Percentiles rank a stretch among this genome's conserved stretches.
phyloP scores from a whole-genome alignment of 768 basidiomycete species.

The Fomitopsis pulvina region DNA sequence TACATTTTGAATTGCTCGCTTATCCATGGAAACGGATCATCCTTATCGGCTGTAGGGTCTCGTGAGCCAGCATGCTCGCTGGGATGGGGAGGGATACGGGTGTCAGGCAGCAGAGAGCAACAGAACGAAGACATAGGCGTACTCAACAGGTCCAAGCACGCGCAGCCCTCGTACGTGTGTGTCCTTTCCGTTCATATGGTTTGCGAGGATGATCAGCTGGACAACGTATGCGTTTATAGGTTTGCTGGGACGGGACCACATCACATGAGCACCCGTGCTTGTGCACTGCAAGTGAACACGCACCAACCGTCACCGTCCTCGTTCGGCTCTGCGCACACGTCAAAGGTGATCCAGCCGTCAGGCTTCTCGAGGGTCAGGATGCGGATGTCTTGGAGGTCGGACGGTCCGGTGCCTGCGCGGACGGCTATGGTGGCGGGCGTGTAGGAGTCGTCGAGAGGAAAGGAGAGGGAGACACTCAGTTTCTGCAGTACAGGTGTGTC shows the following conservation, averaged over 20 bases:
- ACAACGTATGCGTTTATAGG: constrained; percentile 86
- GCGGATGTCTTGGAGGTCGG: constrained; percentile 89
- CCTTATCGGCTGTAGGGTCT: constrained; percentile 29
- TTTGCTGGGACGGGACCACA: too few relatives aligned
- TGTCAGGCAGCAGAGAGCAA: not conserved
- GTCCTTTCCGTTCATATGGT: constrained; percentile 98
- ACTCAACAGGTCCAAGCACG: constrained; percentile 86
- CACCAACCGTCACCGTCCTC: constrained; percentile 79
- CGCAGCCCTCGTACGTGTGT: constrained; percentile 92
- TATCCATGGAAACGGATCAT: constrained; percentile 70
- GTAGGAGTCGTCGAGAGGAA: constrained; percentile 88
- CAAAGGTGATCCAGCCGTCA: constrained; percentile 89
- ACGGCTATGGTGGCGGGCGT: constrained; percentile 89
- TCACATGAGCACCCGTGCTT: too few relatives aligned
- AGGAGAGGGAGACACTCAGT: constrained; percentile 79
- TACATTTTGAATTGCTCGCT: constrained; percentile 67
- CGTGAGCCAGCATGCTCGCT: constrained; percentile 6
- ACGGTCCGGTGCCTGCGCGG: constrained; percentile 85
- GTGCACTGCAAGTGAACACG: too few relatives aligned
- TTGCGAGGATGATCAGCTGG: constrained; percentile 84
- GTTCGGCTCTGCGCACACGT: constrained; percentile 71
- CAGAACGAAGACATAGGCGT: constrained; percentile 17
- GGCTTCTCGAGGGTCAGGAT: constrained; percentile 84
- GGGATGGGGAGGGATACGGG: not conserved
- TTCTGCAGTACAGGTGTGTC: constrained; percentile 41